These are phyloP conservation scores for Climacium dendroides DNA, from an alignment of 225 moss, liverwort and hornwort genomes.

Conservation along the genomic window DNA sequence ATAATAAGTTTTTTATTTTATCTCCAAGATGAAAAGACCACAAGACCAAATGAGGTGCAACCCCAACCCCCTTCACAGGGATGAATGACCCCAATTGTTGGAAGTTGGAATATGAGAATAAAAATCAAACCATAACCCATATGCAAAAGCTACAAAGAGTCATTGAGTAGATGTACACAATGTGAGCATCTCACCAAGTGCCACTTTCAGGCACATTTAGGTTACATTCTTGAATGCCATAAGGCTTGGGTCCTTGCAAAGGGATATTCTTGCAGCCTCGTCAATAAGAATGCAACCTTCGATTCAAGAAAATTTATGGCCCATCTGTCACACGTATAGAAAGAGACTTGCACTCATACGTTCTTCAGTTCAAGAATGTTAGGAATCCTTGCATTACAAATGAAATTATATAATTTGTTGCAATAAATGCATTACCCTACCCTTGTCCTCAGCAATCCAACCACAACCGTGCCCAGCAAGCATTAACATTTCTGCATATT, in stretches of 20 bases:
- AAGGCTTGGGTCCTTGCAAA: too few relatives aligned
- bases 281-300: not conserved
- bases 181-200: not conserved
- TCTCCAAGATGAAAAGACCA: not conserved
- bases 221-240: not conserved
- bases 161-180: not conserved
- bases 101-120: not conserved
- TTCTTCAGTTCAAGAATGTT: not conserved
- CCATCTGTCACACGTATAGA: not conserved
- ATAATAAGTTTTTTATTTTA: not conserved
- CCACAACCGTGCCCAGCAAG: not conserved
- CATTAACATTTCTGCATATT: not conserved
- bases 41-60: not conserved
- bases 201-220: not conserved
- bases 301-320: too few relatives aligned
- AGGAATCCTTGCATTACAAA: not conserved
- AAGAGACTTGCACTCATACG: too few relatives aligned
- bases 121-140: too few relatives aligned
- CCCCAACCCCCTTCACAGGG: rapidly evolving
- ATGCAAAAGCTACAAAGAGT: not conserved
- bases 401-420: not conserved
- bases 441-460: not conserved
- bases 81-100: not conserved
- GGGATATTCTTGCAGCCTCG: not conserved
- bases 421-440: not conserved